phyloP scores from a whole-genome alignment of 148 eudicot genomes.

The Diospyros lotus region DNA sequence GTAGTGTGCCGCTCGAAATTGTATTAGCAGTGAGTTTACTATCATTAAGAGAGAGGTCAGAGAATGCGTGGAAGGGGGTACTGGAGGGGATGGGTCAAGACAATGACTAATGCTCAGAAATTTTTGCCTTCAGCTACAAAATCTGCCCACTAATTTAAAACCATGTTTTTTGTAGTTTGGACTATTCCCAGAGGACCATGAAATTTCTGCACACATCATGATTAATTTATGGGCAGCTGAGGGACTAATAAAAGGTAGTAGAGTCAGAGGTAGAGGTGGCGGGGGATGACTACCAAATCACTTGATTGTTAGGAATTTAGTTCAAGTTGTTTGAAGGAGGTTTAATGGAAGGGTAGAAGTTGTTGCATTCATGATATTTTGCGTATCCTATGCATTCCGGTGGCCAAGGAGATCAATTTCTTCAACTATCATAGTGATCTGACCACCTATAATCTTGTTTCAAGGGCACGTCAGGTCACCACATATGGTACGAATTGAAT shows the following conservation, averaged over 20 bases:
- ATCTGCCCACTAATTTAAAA: background rate
- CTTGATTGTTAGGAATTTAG: slow-evolving; percentile 7
- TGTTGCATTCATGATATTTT: slow-evolving; percentile 9
- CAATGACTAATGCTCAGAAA: background rate
- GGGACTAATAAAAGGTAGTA: background rate
- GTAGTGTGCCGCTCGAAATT: slow-evolving; percentile 18
- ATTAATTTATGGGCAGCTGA: slow-evolving; percentile 7
- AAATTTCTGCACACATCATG: background rate
- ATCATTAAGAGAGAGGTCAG: background rate
- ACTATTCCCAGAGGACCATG: background rate
- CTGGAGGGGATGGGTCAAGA: background rate
- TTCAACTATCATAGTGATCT: background rate
- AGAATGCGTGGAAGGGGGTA: slow-evolving; percentile 7
- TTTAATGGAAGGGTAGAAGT: slow-evolving; percentile 5
- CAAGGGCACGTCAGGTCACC: slow-evolving; percentile 5
- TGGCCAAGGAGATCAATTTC: slow-evolving; percentile 9
- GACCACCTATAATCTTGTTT: background rate
- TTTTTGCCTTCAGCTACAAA: background rate
- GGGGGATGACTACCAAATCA: slow-evolving; percentile 1
- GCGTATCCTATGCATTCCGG: slow-evolving; percentile 4
- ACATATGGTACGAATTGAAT: background rate
- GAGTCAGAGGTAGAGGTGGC: background rate
- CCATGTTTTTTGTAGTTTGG: slow-evolving; percentile 12
- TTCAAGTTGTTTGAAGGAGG: slow-evolving; percentile 1
- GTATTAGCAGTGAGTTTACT: slow-evolving; percentile 10